These are phyloP conservation scores for Chenopodium suecicum DNA, from an alignment of 148 eudicot genomes.

Conservation along the genomic window DNA sequence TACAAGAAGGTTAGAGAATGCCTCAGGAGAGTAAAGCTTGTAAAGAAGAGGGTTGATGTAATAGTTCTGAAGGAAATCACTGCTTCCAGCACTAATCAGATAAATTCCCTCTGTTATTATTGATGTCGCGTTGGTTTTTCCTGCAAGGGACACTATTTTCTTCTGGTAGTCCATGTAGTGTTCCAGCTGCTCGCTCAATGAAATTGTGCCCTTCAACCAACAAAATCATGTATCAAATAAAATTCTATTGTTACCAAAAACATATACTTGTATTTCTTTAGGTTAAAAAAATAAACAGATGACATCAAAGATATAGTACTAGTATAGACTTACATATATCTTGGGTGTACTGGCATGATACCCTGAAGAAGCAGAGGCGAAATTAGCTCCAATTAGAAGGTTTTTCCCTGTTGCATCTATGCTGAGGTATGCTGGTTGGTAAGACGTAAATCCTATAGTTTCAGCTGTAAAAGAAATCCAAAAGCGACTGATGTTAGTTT, in stretches of 20 bases:
- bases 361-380: slow-evolving; percentile 77
- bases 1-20: slow-evolving; percentile 49
- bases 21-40: slow-evolving; percentile 43
- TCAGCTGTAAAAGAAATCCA: slow-evolving; percentile 44
- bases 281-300: background rate
- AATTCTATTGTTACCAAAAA: background rate
- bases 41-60: slow-evolving; percentile 65
- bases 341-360: slow-evolving; percentile 60
- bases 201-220: slow-evolving; percentile 37
- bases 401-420: slow-evolving; percentile 45
- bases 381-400: slow-evolving; percentile 63
- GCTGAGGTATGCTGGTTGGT: slow-evolving; percentile 62
- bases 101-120: slow-evolving; percentile 48
- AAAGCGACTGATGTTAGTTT: background rate
- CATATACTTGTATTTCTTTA: no score
- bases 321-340: slow-evolving; percentile 47
- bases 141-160: slow-evolving; percentile 40
- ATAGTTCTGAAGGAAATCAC: slow-evolving; percentile 70
- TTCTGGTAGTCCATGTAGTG: slow-evolving; percentile 53
- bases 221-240: background rate
- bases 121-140: slow-evolving; percentile 44
- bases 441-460: slow-evolving; percentile 60
- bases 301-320: no score
- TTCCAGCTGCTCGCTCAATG: slow-evolving; percentile 48
- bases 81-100: slow-evolving; percentile 55